Evolutionary conservation across 108 stramenopile species (phyloP), one percentile per base, ranked within the genome.

Genomic region (Conticribra weissflogii): DNA sequence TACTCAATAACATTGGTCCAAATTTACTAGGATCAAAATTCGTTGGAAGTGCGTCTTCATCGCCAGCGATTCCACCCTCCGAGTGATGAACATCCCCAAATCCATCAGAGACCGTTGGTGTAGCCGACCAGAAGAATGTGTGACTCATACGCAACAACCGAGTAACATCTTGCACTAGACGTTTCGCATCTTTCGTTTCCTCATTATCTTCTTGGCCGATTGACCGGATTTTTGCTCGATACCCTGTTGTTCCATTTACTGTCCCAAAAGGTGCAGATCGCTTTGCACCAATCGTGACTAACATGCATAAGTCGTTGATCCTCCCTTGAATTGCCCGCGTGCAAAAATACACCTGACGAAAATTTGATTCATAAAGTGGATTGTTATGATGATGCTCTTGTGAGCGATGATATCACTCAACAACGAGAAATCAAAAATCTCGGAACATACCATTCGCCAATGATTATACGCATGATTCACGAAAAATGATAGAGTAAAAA

Each of bases 71-170:
- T 19, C 71, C 71, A 27, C 68, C 76, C 44, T 78, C 76, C 8
- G 33, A 57, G 12, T 65, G 30, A 32, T 52, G 55, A 14, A 65
- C 18, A 29, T 74, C 73, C n/a, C 58, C 71, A 29, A 80, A 61
- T 16, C 79, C 79, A 62, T 80, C 62, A 3, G 63, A 66, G 12
- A 34, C 27, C 0, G 86, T 87, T 0, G 83, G 83, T 28, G 76
- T 81, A 9, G 78, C 61, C 0, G 86, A 84, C 86, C 86, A 87
- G 45, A 87, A 87, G 56, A 84, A 72, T 25, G 86, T 87, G 56
- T 87, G 86, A 31, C 69, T 68, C 24, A 87, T 59, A 30, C 83
- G 73, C 0, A 84, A 52, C 34, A 84, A 50, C 22, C 86, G 74
- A 19, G 78, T 70, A 3, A 81, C 65, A 50, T 72, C 78, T 9